phyloP scores from a whole-genome alignment of 148 eudicot species.

The Chenopodium formosanum region DNA sequence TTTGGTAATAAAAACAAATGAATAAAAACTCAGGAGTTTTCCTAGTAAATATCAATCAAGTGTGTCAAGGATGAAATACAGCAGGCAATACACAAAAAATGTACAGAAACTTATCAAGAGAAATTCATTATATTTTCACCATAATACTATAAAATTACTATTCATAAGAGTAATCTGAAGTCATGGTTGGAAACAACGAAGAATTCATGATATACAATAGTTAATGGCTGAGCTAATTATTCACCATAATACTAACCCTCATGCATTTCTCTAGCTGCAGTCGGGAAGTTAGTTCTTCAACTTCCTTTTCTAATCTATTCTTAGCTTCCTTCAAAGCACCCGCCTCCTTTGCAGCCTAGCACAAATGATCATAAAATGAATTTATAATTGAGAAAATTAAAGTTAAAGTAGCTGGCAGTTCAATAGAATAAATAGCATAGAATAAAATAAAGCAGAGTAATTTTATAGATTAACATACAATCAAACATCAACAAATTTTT shows the following conservation, averaged over 20 bases:
- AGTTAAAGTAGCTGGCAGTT: background rate
- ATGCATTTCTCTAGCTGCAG: conserved; percentile 70
- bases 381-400: background rate
- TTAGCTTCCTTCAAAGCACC: conserved; percentile 86
- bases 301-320: conserved; percentile 71
- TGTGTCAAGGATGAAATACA: background rate
- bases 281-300: conserved; percentile 62
- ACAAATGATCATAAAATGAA: background rate
- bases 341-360: conserved; percentile 83
- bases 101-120: too few species aligned
- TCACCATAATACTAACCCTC: conserved; percentile 48
- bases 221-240: background rate
- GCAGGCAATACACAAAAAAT: background rate
- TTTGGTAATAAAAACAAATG: too few species aligned
- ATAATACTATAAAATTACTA: background rate
- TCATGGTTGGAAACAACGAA: background rate
- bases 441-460: background rate
- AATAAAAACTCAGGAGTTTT: too few species aligned
- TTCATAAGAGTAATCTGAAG: background rate
- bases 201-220: background rate
- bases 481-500: background rate
- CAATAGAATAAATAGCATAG: too few species aligned
- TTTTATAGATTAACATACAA: background rate
- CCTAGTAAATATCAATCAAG: too few species aligned
- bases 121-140: too few species aligned